A percentile compares a stretch with the other conserved stretches of the same genome.
These are phyloP conservation scores for Exophiala spinifera DNA, from an alignment of 2,329 filamentous ascomycete genomes.

Conservation along the genomic window DNA sequence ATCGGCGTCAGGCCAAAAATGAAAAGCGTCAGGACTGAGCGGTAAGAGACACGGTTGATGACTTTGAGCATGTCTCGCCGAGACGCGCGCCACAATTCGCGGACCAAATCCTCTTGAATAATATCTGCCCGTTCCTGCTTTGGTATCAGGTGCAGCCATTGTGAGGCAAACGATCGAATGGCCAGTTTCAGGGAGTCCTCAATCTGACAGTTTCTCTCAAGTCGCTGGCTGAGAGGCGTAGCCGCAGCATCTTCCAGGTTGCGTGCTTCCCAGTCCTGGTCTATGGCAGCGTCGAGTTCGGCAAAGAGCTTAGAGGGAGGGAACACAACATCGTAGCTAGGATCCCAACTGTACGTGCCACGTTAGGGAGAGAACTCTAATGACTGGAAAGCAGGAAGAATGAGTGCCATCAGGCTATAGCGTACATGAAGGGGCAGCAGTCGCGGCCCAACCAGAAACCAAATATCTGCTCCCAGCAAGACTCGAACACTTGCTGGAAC, in stretches of 20 bases:
- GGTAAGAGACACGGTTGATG: constrained; percentile 43
- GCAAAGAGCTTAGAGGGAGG: constrained; percentile 33
- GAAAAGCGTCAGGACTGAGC: constrained; percentile 41
- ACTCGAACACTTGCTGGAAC: constrained; percentile 34
- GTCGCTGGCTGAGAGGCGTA: constrained; percentile 5
- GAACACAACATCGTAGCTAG: constrained; percentile 20
- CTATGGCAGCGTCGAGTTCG: constrained; percentile 29
- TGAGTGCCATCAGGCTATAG: not conserved
- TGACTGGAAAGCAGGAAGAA: not conserved
- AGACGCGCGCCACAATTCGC: constrained; percentile 37
- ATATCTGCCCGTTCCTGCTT: not conserved
- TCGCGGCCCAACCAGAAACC: constrained; percentile 45
- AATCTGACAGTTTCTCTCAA: constrained; percentile 25
- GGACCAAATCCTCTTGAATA: constrained; percentile 25
- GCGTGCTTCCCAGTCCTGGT: constrained; percentile 10
- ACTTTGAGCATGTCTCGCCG: constrained; percentile 41
- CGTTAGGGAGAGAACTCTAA: constrained; percentile 1
- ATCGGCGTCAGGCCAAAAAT: constrained; percentile 44
- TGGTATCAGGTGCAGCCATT: constrained; percentile 31
- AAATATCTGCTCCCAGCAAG: constrained; percentile 42
- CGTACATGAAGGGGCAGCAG: constrained; percentile 44
- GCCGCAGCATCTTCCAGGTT: not conserved
- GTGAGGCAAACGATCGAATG: constrained; percentile 32
- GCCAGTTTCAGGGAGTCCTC: constrained; percentile 31
- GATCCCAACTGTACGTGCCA: not conserved